phyloP scores from a whole-genome alignment of 108 stramenopile genomes.

The Conticribra guillardii region DNA sequence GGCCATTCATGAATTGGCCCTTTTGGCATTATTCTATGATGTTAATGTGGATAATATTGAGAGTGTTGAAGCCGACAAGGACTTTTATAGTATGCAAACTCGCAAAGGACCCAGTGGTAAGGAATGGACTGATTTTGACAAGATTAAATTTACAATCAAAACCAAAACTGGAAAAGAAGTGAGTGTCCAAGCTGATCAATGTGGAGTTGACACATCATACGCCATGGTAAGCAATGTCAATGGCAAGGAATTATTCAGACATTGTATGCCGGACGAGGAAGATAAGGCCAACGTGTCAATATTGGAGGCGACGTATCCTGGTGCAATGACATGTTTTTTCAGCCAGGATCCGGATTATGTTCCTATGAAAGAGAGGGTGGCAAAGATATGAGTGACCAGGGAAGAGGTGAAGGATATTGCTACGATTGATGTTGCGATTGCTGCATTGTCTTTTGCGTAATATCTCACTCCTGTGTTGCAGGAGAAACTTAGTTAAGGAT shows the following conservation, averaged over 20 bases:
- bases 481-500: conserved; percentile 67
- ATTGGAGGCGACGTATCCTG: conserved; percentile 83
- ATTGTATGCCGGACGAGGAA: conserved; percentile 92
- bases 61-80: conserved; percentile 83
- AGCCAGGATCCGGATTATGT: conserved; percentile 95
- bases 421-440: conserved; percentile 89
- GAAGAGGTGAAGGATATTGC: conserved; percentile 84
- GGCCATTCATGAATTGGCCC: conserved; percentile 93
- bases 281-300: conserved; percentile 81
- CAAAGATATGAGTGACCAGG: conserved; percentile 72
- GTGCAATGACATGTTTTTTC: conserved; percentile 95
- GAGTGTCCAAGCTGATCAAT: conserved; percentile 89
- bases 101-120: conserved; percentile 83
- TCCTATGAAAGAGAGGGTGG: conserved; percentile 91
- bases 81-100: conserved; percentile 81
- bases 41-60: conserved; percentile 88
- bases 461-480: conserved; percentile 78
- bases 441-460: conserved; percentile 90
- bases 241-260: conserved; percentile 85
- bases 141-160: conserved; percentile 93
- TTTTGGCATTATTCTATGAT: conserved; percentile 89
- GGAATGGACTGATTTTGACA: conserved; percentile 91
- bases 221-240: conserved; percentile 70
- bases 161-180: conserved; percentile 91
- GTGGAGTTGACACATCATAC: conserved; percentile 86